phyloP scores from a whole-genome alignment of 306 rosid species.

The Prunus mira region DNA sequence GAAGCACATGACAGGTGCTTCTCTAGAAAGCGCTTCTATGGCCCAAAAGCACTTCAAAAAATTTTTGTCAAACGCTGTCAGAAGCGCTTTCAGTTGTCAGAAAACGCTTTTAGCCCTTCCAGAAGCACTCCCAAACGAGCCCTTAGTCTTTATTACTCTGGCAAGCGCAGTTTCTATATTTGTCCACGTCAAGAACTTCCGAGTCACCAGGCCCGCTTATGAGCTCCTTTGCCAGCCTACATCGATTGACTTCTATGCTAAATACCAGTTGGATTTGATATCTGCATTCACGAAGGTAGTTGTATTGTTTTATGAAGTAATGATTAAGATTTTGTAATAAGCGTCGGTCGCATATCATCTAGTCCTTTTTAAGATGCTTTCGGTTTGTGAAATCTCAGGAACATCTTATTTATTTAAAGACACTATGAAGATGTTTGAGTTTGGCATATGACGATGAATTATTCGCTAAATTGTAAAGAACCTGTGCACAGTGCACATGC shows the following conservation, averaged over 20 bases:
- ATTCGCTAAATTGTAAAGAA: conserved; percentile 36
- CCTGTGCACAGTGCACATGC: conserved; percentile 22
- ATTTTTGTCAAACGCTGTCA: too few relatives aligned
- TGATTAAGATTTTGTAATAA: not conserved
- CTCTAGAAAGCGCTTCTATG: too few relatives aligned
- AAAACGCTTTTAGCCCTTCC: too few relatives aligned
- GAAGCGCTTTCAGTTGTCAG: too few relatives aligned
- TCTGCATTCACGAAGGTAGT: conserved; percentile 79
- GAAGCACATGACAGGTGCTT: too few relatives aligned
- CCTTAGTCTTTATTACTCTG: conserved; percentile 6
- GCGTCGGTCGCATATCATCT: too few relatives aligned
- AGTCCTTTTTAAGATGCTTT: conserved; percentile 8
- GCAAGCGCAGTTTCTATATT: conserved; percentile 81
- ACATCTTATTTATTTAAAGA: conserved; percentile 94
- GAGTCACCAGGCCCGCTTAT: conserved; percentile 37
- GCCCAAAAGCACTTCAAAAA: too few relatives aligned
- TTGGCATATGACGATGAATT: conserved; percentile 38
- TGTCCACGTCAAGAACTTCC: conserved; percentile 76
- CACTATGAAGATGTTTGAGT: conserved; percentile 34
- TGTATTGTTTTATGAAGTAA: not conserved
- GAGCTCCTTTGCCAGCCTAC: conserved; percentile 90
- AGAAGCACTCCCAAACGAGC: too few relatives aligned
- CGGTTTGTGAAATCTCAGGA: conserved; percentile 74
- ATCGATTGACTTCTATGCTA: conserved; percentile 88
- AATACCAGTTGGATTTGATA: conserved; percentile 88